Evolutionary conservation across 768 basidiomycete genomes (phyloP), one percentile per base, ranked within the genome.

Genomic region (Mycena belliarum): DNA sequence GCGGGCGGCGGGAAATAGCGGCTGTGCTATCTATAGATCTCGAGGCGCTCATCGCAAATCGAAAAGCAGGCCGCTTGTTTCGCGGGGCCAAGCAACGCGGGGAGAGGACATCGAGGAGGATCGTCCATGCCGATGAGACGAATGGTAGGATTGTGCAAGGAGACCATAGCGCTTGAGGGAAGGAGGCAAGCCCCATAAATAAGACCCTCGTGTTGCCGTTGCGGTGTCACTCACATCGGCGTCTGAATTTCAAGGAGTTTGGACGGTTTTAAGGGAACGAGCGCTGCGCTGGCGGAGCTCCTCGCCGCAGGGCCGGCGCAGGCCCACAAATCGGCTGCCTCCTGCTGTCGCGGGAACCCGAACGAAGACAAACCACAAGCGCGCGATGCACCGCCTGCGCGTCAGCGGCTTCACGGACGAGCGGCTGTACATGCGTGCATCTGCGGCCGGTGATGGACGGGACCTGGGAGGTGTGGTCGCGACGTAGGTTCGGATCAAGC

Each of bases 361-460:
- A n/a, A n/a, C n/a, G 16, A 50, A 52, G 49, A 52, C 59, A 23
- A 42, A 55, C 18, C 52, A 52, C 29, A 16, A 20, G 15, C 52
- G 52, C 42, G 43, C 54, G 11, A 8, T 38, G 4, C 49, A 55
- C 44, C 59, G 59, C 40, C 43, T 60, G 1, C 47, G 49, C 32
- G 29, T 47, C 18, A 49, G 56, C n/a, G 54, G n/a, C 10, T 60
- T 60, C n/a, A n/a, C 25, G 9, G 52, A 55, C 25, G 14, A 23
- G 37, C 52, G 59, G 43, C 23, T 60, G 25, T 40, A 42, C 26
- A n/a, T n/a, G n/a, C n/a, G 49, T 60, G 53, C 59, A 60, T 15
- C 32, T 60, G 18, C 14, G 59, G 24, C 59, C 59, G 11, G 40
- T 52, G 8, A 8, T n/a, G 49, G 59, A 60, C 45, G 52, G 29